phyloP scores from a whole-genome alignment of 805 yeast genomes.

The Barnettozyma vustinii region DNA sequence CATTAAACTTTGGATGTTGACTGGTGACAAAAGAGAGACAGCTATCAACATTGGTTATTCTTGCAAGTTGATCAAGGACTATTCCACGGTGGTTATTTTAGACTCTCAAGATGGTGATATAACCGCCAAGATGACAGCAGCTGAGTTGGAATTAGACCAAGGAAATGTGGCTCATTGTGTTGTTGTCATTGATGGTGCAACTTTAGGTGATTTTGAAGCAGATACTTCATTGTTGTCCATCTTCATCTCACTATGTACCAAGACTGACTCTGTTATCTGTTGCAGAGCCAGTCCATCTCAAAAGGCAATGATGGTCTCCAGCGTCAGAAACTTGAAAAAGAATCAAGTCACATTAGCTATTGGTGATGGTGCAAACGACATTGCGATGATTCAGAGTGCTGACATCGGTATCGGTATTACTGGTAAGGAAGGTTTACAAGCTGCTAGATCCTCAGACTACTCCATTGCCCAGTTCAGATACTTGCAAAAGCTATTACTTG shows the following conservation, averaged over 20 bases:
- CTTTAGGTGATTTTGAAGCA: constrained; percentile 64
- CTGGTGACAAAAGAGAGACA: constrained; percentile 97
- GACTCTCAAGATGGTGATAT: constrained; percentile 51
- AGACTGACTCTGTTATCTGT: constrained; percentile 86
- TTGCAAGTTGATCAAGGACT: constrained; percentile 88
- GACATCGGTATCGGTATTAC: constrained; percentile 97
- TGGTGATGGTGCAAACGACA: constrained; percentile 99
- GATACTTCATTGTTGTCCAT: constrained; percentile 69
- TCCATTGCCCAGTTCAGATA: constrained; percentile 93
- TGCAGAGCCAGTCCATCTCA: constrained; percentile 98
- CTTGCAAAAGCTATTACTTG: constrained; percentile 73
- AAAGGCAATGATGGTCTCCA: constrained; percentile 82
- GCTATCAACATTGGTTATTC: constrained; percentile 97
- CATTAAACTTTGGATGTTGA: constrained; percentile 94
- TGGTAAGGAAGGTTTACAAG: constrained; percentile 95
- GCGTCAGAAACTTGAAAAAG: constrained; percentile 67
- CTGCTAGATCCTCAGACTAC: constrained; percentile 91
- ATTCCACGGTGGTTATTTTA: constrained; percentile 79
- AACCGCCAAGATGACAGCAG: constrained; percentile 63
- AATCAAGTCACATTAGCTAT: constrained; percentile 83
- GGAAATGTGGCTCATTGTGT: constrained; percentile 91
- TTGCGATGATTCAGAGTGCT: constrained; percentile 98
- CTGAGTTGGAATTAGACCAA: constrained; percentile 64
- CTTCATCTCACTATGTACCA: constrained; percentile 79
- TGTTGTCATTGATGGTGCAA: constrained; percentile 90